Evolutionary conservation across 179 eudicot species (phyloP).

Genomic region (Silene vulgaris): DNA sequence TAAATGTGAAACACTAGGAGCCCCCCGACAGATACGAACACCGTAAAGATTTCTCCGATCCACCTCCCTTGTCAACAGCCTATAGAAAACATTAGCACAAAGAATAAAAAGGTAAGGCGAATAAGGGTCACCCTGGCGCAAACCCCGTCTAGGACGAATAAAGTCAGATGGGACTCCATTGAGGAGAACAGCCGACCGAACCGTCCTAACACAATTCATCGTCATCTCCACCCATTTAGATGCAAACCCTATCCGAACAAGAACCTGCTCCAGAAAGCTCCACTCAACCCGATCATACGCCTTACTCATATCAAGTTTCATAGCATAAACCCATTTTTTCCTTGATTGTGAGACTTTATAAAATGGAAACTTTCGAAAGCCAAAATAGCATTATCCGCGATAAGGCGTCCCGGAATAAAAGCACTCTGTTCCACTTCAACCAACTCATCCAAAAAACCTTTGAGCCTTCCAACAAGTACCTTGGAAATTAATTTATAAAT

Average conservation of each 20-base stretch:
- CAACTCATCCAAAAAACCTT: not conserved
- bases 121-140: not conserved
- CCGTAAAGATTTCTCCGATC: not conserved
- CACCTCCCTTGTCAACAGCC: not conserved
- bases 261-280: not conserved
- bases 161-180: not conserved
- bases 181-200: not conserved
- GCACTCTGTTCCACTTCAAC: not conserved
- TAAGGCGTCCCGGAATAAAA: too few relatives aligned
- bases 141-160: not conserved
- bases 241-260: not conserved
- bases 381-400: too few relatives aligned
- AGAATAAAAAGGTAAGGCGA: not conserved
- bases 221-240: not conserved
- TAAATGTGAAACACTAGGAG: not conserved
- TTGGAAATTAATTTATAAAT: not conserved
- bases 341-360: not conserved
- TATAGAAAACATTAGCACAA: not conserved
- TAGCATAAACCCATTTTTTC: not conserved
- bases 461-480: not conserved
- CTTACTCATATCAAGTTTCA: too few relatives aligned
- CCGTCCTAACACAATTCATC: not conserved
- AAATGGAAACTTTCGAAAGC: not conserved
- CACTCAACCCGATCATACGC: not conserved
- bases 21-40: not conserved